These are phyloP conservation scores for Speleostelium caveatum DNA, from an alignment of 78 protist species.

Conservation along the genomic window DNA sequence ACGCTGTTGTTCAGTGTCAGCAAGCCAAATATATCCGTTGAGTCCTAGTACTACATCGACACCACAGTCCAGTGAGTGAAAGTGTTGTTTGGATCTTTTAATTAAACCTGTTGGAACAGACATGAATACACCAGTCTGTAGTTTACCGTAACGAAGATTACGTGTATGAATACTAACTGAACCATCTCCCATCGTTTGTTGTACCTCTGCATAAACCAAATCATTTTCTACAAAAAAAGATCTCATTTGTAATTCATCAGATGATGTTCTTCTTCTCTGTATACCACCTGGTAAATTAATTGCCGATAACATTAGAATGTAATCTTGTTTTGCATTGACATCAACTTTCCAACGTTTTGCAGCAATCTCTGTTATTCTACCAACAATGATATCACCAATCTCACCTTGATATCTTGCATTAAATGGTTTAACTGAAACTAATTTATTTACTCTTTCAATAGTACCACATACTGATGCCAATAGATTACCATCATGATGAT, in stretches of 20 bases:
- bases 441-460: slow-evolving; percentile 87
- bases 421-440: slow-evolving; percentile 85
- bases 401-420: slow-evolving; percentile 86
- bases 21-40: slow-evolving; percentile 92
- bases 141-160: slow-evolving; percentile 84
- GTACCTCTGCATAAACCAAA: slow-evolving; percentile 92
- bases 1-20: slow-evolving; percentile 51
- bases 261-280: slow-evolving; percentile 84
- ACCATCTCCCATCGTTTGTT: slow-evolving; percentile 79
- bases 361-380: slow-evolving; percentile 82
- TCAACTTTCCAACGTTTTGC: slow-evolving; percentile 90
- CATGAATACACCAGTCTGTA: slow-evolving; percentile 67
- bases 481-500: slow-evolving; percentile 5
- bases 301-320: slow-evolving; percentile 81
- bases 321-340: slow-evolving; percentile 74
- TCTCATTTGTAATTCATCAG: slow-evolving; percentile 93
- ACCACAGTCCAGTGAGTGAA: slow-evolving; percentile 81
- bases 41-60: slow-evolving; percentile 89
- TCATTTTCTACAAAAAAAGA: slow-evolving; percentile 89
- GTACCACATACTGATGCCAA: slow-evolving; percentile 86
- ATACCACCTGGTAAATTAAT: slow-evolving; percentile 94
- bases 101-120: slow-evolving; percentile 81
- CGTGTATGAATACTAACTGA: slow-evolving; percentile 89
- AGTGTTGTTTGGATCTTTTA: slow-evolving; percentile 85
- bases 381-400: slow-evolving; percentile 94